Conservation (phyloP, 129 eudicot genomes). For the Artemisia argyi region DNA sequence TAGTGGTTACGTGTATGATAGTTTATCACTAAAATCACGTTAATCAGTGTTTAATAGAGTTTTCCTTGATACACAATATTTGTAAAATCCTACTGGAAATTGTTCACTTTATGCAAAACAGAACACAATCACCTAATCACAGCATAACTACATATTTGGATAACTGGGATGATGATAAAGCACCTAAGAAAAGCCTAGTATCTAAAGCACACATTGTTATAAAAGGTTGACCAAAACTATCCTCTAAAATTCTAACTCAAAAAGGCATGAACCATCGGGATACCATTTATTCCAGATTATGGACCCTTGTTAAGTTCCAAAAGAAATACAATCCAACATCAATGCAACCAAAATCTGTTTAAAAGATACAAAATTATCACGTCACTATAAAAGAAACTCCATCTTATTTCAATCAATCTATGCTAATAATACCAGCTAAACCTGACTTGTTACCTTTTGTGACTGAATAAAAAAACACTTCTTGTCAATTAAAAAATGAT, state of each 20-base stretch:
- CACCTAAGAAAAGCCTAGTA: background rate
- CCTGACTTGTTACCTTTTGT: background rate
- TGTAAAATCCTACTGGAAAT: background rate
- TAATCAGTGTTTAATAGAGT: background rate
- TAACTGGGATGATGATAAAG: background rate
- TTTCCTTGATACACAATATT: too few species aligned
- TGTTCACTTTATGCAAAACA: background rate
- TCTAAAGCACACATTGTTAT: background rate
- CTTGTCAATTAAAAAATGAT: background rate
- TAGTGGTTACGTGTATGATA: background rate
- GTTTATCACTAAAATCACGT: background rate
- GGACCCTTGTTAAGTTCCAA: too few species aligned
- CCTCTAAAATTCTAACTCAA: background rate
- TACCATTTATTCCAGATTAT: background rate
- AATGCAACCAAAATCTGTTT: background rate
- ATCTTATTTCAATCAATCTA: background rate
- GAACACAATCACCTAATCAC: too few species aligned
- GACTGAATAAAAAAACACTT: background rate
- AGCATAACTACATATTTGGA: background rate
- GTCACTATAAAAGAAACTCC: background rate
- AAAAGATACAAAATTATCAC: background rate
- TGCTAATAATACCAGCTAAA: background rate
- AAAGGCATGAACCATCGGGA: constrained; percentile 4
- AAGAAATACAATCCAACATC: too few species aligned
- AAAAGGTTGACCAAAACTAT: background rate